Conservation (phyloP, 306 rosid species). For the Ormosia semicastrata region DNA sequence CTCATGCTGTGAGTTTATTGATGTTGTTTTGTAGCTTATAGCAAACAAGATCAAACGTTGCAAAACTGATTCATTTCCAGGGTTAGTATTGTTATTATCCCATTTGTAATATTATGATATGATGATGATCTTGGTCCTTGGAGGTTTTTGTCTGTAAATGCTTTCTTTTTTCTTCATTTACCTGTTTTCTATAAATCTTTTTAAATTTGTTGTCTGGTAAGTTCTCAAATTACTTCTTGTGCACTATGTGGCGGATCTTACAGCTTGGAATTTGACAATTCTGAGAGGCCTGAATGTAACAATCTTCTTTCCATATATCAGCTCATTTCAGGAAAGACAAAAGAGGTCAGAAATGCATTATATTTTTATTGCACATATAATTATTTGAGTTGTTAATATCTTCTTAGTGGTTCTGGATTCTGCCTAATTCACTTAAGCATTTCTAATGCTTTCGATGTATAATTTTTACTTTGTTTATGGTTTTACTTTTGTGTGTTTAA, state of each 20-base stretch:
- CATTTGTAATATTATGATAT: conserved; percentile 29
- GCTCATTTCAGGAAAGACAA: conserved; percentile 72
- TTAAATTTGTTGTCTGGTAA: conserved; percentile 15
- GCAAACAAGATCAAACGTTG: conserved; percentile 94
- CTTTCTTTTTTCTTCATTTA: neutral
- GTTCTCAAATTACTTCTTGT: conserved; percentile 7
- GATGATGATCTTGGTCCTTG: conserved; percentile 12
- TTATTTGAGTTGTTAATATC: neutral
- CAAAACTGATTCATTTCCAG: conserved; percentile 86
- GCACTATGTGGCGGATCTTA: conserved; percentile 34
- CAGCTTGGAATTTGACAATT: conserved; percentile 88
- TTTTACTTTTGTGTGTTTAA: neutral
- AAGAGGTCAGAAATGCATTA: conserved; percentile 60
- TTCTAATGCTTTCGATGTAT: neutral
- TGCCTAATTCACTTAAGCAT: conserved; percentile 12
- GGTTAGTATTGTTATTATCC: conserved; percentile 53
- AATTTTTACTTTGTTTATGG: neutral
- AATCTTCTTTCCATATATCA: conserved; percentile 94
- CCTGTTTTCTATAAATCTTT: neutral
- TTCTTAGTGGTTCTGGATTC: conserved; percentile 6
- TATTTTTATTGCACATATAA: neutral
- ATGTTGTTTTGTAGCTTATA: conserved; percentile 64
- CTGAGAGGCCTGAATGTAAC: conserved; percentile 94
- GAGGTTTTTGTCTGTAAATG: conserved; percentile 8
- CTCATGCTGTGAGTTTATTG: conserved; percentile 35